phyloP scores from a whole-genome alignment of 768 basidiomycete genomes.

The Pulveroboletus sp. region DNA sequence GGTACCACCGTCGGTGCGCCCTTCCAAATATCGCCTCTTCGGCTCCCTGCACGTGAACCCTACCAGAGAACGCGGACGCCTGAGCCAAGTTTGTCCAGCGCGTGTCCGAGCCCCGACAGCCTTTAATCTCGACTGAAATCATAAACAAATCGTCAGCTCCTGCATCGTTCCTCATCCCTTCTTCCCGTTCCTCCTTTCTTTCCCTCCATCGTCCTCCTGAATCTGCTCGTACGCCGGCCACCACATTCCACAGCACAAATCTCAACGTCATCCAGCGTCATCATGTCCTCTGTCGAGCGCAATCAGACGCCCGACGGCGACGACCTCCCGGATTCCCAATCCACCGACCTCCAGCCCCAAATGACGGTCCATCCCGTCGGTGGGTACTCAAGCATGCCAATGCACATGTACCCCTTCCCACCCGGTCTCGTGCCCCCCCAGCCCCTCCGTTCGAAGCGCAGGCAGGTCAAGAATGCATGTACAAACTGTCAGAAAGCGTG shows the following conservation, averaged over 20 bases:
- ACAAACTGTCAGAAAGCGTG: conserved; percentile 88
- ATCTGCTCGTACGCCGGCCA: conserved; percentile 18
- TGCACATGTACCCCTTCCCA: conserved; percentile 71
- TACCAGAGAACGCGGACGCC: conserved; percentile 26
- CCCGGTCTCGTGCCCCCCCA: conserved; percentile 42
- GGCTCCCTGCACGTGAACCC: conserved; percentile 35
- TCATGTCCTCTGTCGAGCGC: conserved; percentile 37
- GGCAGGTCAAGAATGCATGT: conserved; percentile 89
- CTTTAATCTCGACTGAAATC: conserved; percentile 33
- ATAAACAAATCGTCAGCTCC: conserved; percentile 27
- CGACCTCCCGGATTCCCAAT: conserved; percentile 31
- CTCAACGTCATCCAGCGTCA: conserved; percentile 20
- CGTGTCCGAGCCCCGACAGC: conserved; percentile 32
- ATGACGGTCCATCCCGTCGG: conserved; percentile 48
- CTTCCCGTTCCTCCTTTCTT: conserved; percentile 1
- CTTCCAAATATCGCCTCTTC: conserved; percentile 21
- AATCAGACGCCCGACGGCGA: conserved; percentile 40
- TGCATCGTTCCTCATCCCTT: conserved; percentile 16
- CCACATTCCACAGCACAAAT: conserved; percentile 26
- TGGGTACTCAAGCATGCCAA: conserved; percentile 48
- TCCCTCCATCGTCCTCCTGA: conserved; percentile 8
- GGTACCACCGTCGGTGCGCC: conserved; percentile 15
- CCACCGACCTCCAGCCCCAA: conserved; percentile 40
- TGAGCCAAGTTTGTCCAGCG: conserved; percentile 34
- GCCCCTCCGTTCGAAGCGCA: conserved; percentile 66